These are phyloP conservation scores for Termitomyces sp. DNA, from an alignment of 1,284 basidiomycete genomes.

Conservation along the genomic window DNA sequence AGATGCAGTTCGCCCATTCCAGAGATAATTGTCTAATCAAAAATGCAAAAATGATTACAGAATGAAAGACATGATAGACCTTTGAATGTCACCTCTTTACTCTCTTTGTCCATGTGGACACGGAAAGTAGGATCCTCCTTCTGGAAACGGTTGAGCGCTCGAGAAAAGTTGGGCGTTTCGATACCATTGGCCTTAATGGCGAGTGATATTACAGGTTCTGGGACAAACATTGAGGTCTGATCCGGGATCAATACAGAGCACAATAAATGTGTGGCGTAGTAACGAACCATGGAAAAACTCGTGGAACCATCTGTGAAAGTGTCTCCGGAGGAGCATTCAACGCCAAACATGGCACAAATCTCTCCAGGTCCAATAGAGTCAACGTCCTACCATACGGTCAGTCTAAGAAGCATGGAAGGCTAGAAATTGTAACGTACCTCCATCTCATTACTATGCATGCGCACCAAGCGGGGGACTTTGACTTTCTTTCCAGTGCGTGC, in stretches of 20 bases:
- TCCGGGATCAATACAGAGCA: neutral
- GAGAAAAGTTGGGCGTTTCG: constrained; percentile 94
- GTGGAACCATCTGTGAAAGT: constrained; percentile 94
- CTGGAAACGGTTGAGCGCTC: constrained; percentile 96
- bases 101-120: constrained; percentile 92
- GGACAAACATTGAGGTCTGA: constrained; percentile 97
- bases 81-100: constrained; percentile 71
- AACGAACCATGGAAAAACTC: constrained; percentile 76
- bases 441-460: constrained; percentile 99
- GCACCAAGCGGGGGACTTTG: constrained; percentile 95
- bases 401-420: neutral
- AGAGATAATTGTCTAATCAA: constrained; percentile 91
- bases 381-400: constrained; percentile 60
- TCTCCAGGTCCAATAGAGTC: constrained; percentile 95
- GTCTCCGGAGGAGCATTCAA: constrained; percentile 97
- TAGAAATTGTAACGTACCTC: constrained; percentile 52
- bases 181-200: constrained; percentile 89
- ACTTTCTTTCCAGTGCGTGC: constrained; percentile 96
- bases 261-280: neutral
- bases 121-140: constrained; percentile 99
- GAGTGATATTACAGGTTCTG: constrained; percentile 97
- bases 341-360: constrained; percentile 99
- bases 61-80: neutral
- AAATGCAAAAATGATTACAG: neutral
- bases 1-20: constrained; percentile 99